Conservation (phyloP, 345 rosid genomes). For the Salix viminalis region DNA sequence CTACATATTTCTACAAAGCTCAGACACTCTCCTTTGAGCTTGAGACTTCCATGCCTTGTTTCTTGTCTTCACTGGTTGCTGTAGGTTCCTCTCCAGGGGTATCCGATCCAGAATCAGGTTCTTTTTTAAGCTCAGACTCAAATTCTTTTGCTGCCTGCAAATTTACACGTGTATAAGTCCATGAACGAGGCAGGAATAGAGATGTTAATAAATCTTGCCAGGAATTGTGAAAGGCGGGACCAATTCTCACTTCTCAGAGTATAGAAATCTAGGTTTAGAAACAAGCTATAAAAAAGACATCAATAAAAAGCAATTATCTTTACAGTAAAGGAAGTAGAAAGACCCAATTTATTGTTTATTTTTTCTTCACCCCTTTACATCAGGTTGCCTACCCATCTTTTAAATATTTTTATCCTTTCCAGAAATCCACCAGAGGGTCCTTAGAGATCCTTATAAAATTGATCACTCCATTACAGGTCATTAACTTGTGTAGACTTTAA, state of each 20-base stretch:
- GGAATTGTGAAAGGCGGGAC: not conserved
- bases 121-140: constrained; percentile 88
- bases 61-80: constrained; percentile 41
- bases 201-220: not conserved
- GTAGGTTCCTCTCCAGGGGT: constrained; percentile 35
- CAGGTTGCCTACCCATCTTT: not conserved
- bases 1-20: constrained; percentile 26
- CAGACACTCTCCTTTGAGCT: constrained; percentile 72
- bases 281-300: not conserved
- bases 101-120: constrained; percentile 47
- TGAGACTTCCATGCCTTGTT: constrained; percentile 42
- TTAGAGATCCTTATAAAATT: not conserved
- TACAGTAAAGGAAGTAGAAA: not conserved
- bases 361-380: not conserved
- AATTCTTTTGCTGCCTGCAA: constrained; percentile 95
- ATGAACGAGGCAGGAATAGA: not conserved
- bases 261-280: not conserved
- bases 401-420: not conserved
- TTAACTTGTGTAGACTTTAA: not conserved
- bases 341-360: not conserved
- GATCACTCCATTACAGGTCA: not conserved
- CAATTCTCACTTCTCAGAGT: not conserved
- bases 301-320: not conserved
- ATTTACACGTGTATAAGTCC: not conserved
- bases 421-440: not conserved